Evolutionary conservation across 2,329 filamentous ascomycete species (phyloP).

Genomic region (Hymenoscyphus occultus): DNA sequence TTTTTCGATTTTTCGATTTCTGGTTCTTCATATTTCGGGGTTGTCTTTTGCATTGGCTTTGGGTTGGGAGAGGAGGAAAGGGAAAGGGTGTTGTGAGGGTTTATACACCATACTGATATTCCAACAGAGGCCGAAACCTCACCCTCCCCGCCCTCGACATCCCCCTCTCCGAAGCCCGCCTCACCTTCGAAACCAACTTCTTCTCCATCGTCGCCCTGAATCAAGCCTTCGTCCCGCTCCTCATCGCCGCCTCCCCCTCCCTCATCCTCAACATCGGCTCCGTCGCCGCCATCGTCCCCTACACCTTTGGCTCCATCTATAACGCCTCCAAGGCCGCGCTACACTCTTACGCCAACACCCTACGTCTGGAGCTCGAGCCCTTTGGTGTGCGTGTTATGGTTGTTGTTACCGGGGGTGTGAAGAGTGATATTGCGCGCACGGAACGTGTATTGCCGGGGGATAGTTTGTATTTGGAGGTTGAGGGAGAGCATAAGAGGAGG

Average conservation of each 20-base stretch:
- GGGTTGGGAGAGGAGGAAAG: not conserved
- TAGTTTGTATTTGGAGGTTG: constrained; percentile 28
- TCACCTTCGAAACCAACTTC: constrained; percentile 41
- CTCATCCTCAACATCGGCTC: constrained; percentile 32
- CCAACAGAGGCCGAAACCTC: constrained; percentile 24
- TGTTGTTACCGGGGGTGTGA: constrained; percentile 29
- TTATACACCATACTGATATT: not conserved
- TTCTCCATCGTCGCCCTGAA: constrained; percentile 44
- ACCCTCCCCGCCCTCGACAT: constrained; percentile 35
- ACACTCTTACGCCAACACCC: constrained; percentile 23
- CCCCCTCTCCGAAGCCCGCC: constrained; percentile 33
- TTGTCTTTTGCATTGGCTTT: not conserved
- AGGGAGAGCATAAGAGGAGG: constrained; percentile 22
- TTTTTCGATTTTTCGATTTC: not conserved
- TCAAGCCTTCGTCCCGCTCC: constrained; percentile 38
- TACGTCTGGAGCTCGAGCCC: constrained; percentile 33
- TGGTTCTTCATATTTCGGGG: too few relatives aligned
- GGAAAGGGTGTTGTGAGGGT: not conserved
- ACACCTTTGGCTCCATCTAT: constrained; percentile 83
- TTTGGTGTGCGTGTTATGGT: constrained; percentile 30
- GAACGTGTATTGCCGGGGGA: constrained; percentile 17
- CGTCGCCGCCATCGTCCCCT: constrained; percentile 66
- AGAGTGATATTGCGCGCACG: constrained; percentile 25
- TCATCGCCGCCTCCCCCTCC: constrained; percentile 31
- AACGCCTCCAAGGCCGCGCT: constrained; percentile 84